These are phyloP conservation scores for Apiosordaria backusii DNA, from an alignment of 495 filamentous ascomycete genomes.

Conservation along the genomic window DNA sequence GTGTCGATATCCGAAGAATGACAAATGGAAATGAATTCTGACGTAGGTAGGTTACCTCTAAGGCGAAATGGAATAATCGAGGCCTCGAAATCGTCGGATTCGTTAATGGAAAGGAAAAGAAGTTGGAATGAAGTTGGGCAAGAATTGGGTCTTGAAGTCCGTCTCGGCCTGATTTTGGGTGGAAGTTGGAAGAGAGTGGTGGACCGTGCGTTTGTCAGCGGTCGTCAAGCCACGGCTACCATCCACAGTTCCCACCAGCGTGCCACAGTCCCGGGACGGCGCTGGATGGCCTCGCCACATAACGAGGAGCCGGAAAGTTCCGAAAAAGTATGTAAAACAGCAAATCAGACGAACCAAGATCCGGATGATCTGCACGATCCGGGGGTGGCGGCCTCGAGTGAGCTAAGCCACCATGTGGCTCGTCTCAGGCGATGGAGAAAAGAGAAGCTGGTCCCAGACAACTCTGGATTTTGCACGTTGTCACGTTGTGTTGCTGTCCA, in stretches of 20 bases:
- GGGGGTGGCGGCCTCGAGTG: not conserved
- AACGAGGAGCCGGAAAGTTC: not conserved
- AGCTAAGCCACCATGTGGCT: conserved; percentile 21
- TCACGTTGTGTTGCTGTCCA: conserved; percentile 2
- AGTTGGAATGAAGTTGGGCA: conserved; percentile 20
- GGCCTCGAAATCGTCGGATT: not conserved
- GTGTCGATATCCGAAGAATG: not conserved
- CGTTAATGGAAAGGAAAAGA: not conserved
- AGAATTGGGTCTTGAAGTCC: conserved; percentile 3
- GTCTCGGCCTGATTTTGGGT: conserved; percentile 15
- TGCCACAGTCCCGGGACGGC: conserved; percentile 3
- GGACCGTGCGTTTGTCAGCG: conserved; percentile 18
- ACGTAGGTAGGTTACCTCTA: not conserved
- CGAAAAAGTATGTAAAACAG: not conserved
- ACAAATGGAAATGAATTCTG: not conserved
- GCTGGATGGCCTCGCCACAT: not conserved
- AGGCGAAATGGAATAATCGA: not conserved
- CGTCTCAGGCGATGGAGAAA: not conserved
- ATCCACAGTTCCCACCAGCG: not conserved
- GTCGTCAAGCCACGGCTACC: conserved; percentile 1
- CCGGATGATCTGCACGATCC: conserved; percentile 3
- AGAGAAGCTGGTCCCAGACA: conserved; percentile 21
- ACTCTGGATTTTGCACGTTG: conserved; percentile 21
- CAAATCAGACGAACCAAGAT: conserved; percentile 9
- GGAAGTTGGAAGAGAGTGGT: conserved; percentile 22